These are phyloP conservation scores for Sordaria brevicollis DNA, from an alignment of 495 filamentous ascomycete genomes.

Conservation along the genomic window DNA sequence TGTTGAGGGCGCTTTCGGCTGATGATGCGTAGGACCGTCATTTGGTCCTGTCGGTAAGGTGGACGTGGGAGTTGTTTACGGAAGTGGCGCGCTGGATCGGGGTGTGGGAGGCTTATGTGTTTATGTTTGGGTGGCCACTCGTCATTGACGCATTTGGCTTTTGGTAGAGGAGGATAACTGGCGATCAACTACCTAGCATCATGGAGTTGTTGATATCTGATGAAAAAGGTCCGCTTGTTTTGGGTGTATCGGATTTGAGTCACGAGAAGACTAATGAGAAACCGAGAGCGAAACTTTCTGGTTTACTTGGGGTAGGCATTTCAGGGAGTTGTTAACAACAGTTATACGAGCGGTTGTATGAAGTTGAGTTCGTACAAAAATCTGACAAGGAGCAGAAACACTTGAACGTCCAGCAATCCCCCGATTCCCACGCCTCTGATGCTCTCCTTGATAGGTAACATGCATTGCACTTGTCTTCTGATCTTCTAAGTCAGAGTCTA, in stretches of 20 bases:
- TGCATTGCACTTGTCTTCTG: background rate
- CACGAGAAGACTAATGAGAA: background rate
- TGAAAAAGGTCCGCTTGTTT: background rate
- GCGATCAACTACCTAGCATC: background rate
- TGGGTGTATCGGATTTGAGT: background rate
- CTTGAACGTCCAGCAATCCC: background rate
- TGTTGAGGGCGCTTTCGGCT: conserved; percentile 29
- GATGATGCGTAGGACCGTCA: conserved; percentile 11
- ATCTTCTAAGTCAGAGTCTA: background rate
- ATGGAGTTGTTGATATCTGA: background rate
- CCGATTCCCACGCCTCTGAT: background rate
- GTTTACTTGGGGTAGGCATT: no score
- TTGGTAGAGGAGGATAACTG: background rate
- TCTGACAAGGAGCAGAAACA: no score
- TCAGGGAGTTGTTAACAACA: no score
- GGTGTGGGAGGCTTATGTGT: background rate
- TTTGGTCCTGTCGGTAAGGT: background rate
- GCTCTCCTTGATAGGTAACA: background rate
- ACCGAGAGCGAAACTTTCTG: background rate
- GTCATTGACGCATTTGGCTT: background rate
- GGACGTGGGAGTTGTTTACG: background rate
- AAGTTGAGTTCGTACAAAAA: no score
- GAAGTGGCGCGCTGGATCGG: background rate
- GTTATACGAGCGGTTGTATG: no score
- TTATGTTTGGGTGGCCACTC: background rate